Evolutionary conservation across 2,329 filamentous ascomycete species (phyloP).

Genomic region (Pyricularia pennisetigena): DNA sequence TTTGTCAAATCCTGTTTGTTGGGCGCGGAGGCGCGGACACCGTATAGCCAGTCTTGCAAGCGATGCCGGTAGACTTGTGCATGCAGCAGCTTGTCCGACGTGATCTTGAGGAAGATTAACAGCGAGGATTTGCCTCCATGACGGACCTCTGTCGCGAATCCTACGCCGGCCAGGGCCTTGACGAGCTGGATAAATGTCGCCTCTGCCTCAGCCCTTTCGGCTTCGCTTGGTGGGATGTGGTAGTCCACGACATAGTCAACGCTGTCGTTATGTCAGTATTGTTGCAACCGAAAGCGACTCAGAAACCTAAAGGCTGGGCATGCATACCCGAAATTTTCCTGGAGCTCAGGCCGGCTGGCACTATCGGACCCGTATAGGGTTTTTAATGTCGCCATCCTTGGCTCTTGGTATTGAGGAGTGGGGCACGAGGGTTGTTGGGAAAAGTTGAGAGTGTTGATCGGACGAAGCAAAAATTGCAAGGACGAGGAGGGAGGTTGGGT

Average conservation of each 20-base stretch:
- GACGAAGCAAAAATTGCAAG: not conserved
- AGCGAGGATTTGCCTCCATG: slow-evolving; percentile 66
- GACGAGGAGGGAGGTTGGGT: not conserved
- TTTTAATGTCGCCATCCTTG: slow-evolving; percentile 1
- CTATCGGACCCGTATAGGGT: not conserved
- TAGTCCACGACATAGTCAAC: slow-evolving; percentile 88
- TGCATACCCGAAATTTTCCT: not conserved
- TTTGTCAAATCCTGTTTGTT: slow-evolving; percentile 55
- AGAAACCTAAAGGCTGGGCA: too few relatives aligned
- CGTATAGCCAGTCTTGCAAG: slow-evolving; percentile 89
- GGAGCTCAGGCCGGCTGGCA: not conserved
- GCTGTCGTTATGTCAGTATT: slow-evolving; percentile 24
- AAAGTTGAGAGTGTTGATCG: not conserved
- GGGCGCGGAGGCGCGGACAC: slow-evolving; percentile 69
- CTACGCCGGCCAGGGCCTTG: slow-evolving; percentile 62
- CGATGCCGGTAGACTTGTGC: slow-evolving; percentile 79
- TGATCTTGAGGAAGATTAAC: slow-evolving; percentile 73
- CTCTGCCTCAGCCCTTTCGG: slow-evolving; percentile 61
- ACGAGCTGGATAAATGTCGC: slow-evolving; percentile 71
- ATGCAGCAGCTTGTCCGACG: slow-evolving; percentile 63
- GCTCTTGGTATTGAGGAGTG: not conserved
- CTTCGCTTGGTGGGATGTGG: slow-evolving; percentile 53
- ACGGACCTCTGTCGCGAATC: slow-evolving; percentile 82
- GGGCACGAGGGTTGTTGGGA: not conserved
- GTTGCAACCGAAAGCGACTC: not conserved